A percentile compares a stretch with the other conserved stretches of the same genome.
phyloP scores from a whole-genome alignment of 208 protist genomes.

The Phytomonas francai region DNA sequence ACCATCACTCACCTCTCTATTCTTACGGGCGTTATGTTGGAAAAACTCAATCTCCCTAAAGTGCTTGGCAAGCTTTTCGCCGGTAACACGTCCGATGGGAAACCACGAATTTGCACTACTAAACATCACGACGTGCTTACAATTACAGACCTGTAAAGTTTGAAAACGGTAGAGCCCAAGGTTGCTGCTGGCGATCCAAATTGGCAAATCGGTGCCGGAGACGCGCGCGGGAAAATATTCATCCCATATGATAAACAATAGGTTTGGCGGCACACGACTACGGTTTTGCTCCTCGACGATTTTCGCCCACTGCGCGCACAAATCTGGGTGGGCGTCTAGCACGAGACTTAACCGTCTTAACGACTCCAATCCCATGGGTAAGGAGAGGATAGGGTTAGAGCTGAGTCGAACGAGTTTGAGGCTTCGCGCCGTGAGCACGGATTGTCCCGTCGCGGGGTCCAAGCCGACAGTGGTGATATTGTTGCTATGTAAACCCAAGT shows the following conservation, averaged over 20 bases:
- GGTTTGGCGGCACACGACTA: not conserved
- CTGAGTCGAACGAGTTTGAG: constrained; percentile 61
- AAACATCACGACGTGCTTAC: constrained; percentile 36
- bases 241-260: constrained; percentile 61
- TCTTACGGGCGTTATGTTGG: constrained; percentile 6
- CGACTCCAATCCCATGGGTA: constrained; percentile 46
- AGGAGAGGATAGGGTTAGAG: constrained; percentile 45
- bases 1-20: not conserved
- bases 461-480: constrained; percentile 39
- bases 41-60: constrained; percentile 13
- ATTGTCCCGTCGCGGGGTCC: constrained; percentile 15
- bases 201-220: constrained; percentile 16
- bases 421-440: constrained; percentile 45
- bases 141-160: constrained; percentile 35
- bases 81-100: constrained; percentile 20
- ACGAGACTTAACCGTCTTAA: constrained; percentile 54
- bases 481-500: constrained; percentile 61
- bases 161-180: constrained; percentile 32
- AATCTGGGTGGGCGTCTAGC: constrained; percentile 52
- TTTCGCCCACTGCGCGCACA: constrained; percentile 59
- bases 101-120: constrained; percentile 26
- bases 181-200: constrained; percentile 47
- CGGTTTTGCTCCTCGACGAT: constrained; percentile 12
- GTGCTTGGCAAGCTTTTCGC: constrained; percentile 24
- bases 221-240: constrained; percentile 61